These are phyloP conservation scores for Picea abies DNA, from an alignment of 83 land plant genomes.

Conservation along the genomic window DNA sequence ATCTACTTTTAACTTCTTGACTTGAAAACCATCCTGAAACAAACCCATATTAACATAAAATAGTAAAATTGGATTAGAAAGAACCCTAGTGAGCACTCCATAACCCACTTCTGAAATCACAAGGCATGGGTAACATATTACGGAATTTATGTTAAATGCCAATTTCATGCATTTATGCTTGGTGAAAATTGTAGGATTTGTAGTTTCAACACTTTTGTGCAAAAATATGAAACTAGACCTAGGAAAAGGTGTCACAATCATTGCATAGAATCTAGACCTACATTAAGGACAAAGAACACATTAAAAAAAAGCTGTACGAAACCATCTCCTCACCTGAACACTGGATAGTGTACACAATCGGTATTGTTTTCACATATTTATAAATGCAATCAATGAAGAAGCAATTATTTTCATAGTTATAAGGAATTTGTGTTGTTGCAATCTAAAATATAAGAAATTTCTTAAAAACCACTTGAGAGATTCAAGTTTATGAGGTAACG, in stretches of 20 bases:
- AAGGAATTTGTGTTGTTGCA: conserved; percentile 67
- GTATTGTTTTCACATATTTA: neutral
- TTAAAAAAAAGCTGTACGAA: neutral
- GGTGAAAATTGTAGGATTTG: conserved; percentile 83
- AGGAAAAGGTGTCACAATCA: conserved; percentile 63
- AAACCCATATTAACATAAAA: too few species aligned
- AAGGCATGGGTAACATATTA: too few species aligned
- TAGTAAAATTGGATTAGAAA: too few species aligned
- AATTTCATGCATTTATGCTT: conserved; percentile 14
- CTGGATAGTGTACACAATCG: neutral
- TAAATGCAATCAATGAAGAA: neutral
- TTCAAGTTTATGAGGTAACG: neutral
- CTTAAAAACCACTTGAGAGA: neutral
- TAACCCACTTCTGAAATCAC: too few species aligned
- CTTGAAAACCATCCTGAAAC: too few species aligned
- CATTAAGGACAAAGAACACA: neutral
- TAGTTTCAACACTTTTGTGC: conserved; percentile 77
- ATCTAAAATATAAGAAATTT: conserved; percentile 29
- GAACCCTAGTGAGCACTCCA: too few species aligned
- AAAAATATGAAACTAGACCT: conserved; percentile 67
- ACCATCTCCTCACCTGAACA: too few species aligned
- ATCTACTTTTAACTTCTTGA: too few species aligned
- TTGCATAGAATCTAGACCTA: conserved; percentile 93
- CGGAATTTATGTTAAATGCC: too few species aligned
- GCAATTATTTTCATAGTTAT: conserved; percentile 44